phyloP scores from a whole-genome alignment of 805 yeast species.

The Diddensiella caesifluorescens region DNA sequence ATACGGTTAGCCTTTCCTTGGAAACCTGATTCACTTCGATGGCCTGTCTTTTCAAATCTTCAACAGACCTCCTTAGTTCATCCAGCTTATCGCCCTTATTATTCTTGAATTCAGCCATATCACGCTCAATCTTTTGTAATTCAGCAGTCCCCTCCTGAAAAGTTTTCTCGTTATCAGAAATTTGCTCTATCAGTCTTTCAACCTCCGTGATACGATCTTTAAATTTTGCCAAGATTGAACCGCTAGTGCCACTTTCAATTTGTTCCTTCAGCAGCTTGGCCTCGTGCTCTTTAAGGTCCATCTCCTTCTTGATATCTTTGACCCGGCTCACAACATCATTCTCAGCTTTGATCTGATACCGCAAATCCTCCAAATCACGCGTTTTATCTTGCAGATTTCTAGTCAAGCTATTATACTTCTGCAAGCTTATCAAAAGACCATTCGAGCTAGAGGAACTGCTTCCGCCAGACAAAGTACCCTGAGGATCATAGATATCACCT shows the following conservation, averaged over 20 bases:
- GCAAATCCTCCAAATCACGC: slow-evolving; percentile 38
- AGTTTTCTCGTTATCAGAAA: slow-evolving; percentile 35
- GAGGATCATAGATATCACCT: slow-evolving; percentile 95
- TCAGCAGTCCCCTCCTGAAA: slow-evolving; percentile 38
- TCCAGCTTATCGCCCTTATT: slow-evolving; percentile 79
- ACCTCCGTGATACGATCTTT: slow-evolving; percentile 44
- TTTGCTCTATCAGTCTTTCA: slow-evolving; percentile 35
- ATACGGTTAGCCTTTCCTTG: slow-evolving; percentile 45
- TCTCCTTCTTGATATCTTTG: slow-evolving; percentile 23
- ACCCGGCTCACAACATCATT: slow-evolving; percentile 27
- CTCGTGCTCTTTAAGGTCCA: slow-evolving; percentile 32
- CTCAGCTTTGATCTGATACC: slow-evolving; percentile 39
- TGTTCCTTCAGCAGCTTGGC: slow-evolving; percentile 26
- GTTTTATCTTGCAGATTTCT: slow-evolving; percentile 39
- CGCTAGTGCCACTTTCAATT: slow-evolving; percentile 19
- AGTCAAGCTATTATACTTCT: slow-evolving; percentile 49
- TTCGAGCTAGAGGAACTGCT: slow-evolving; percentile 53
- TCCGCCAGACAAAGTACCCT: slow-evolving; percentile 96
- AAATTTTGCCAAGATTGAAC: slow-evolving; percentile 28
- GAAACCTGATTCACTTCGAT: slow-evolving; percentile 36
- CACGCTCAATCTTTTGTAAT: slow-evolving; percentile 55
- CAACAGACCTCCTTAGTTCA: slow-evolving; percentile 40
- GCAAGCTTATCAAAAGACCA: slow-evolving; percentile 59
- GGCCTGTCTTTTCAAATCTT: slow-evolving; percentile 35
- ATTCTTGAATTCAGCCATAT: slow-evolving; percentile 71